Evolutionary conservation across 345 rosid species (phyloP).

Genomic region (Garcia nutans): DNA sequence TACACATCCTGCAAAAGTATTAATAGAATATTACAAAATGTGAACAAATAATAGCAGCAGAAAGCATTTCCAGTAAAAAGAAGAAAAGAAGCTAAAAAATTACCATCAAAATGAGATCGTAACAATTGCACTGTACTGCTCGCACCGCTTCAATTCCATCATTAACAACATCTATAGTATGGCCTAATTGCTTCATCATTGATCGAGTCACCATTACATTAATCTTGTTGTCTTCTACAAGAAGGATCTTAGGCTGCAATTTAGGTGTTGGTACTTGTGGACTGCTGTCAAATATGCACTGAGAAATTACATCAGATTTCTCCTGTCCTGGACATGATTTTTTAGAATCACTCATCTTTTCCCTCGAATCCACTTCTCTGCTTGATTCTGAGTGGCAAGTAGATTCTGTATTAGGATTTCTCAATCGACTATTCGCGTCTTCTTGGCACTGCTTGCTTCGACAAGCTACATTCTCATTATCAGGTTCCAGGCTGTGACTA

Average conservation of each 20-base stretch:
- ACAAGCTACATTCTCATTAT: conserved; percentile 24
- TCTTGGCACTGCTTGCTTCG: conserved; percentile 19
- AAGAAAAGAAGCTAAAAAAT: conserved; percentile 1
- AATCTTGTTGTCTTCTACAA: conserved; percentile 94
- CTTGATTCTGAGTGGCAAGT: conserved; percentile 35
- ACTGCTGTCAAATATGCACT: conserved; percentile 20
- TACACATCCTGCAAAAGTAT: conserved; percentile 68
- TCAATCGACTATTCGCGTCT: conserved; percentile 15
- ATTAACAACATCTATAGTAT: conserved; percentile 67
- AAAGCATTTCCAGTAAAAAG: background rate
- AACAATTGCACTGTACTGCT: conserved; percentile 49
- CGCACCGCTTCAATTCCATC: conserved; percentile 83
- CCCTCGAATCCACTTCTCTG: conserved; percentile 31
- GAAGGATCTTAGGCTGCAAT: conserved; percentile 75
- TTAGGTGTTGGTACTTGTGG: conserved; percentile 30
- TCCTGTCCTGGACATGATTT: conserved; percentile 39
- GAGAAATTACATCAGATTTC: conserved; percentile 31
- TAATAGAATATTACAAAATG: background rate
- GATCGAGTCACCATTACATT: conserved; percentile 79
- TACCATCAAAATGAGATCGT: conserved; percentile 86
- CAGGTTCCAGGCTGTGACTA: conserved; percentile 39
- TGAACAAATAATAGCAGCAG: background rate
- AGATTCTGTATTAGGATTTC: conserved; percentile 18
- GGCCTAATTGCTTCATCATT: conserved; percentile 90
- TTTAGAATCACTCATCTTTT: conserved; percentile 33